Percentiles rank a stretch among this genome's conserved stretches.
Conservation (phyloP, 2,329 filamentous ascomycete genomes). For the Exophiala viscosa region DNA sequence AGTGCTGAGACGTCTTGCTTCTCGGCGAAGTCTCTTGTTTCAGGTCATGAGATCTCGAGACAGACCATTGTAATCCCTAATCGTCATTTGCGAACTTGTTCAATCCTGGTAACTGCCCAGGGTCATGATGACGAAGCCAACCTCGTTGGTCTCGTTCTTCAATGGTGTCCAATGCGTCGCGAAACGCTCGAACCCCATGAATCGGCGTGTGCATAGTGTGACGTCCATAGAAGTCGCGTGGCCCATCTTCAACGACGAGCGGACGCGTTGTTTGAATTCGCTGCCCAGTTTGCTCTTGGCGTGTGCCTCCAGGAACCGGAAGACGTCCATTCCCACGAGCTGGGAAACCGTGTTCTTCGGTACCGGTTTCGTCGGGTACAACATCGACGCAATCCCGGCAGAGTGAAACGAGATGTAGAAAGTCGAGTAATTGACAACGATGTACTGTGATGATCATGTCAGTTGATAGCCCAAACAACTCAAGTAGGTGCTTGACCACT, state of each 20-base stretch:
- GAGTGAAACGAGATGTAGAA: constrained; percentile 50
- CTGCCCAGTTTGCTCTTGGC: constrained; percentile 41
- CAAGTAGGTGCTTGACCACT: neutral
- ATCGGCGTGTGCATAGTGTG: constrained; percentile 30
- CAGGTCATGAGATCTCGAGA: too few relatives aligned
- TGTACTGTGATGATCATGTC: constrained; percentile 31
- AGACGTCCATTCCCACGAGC: constrained; percentile 48
- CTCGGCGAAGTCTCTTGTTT: too few relatives aligned
- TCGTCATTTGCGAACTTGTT: neutral
- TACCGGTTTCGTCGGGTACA: constrained; percentile 31
- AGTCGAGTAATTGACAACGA: constrained; percentile 37
- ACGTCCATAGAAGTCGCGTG: constrained; percentile 32
- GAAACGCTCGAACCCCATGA: constrained; percentile 34
- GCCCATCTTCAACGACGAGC: constrained; percentile 34
- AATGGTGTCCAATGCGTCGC: constrained; percentile 44
- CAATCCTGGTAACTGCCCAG: constrained; percentile 20
- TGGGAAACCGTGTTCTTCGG: constrained; percentile 31
- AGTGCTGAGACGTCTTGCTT: too few relatives aligned
- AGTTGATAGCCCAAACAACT: neutral
- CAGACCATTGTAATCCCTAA: too few relatives aligned
- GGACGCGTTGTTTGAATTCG: constrained; percentile 45
- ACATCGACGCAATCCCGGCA: constrained; percentile 45
- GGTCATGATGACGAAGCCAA: constrained; percentile 36
- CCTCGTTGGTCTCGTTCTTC: constrained; percentile 37
- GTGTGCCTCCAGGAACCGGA: constrained; percentile 52